These are phyloP conservation scores for Acrodontium crateriforme DNA, from an alignment of 2,329 filamentous ascomycete species.

Conservation along the genomic window DNA sequence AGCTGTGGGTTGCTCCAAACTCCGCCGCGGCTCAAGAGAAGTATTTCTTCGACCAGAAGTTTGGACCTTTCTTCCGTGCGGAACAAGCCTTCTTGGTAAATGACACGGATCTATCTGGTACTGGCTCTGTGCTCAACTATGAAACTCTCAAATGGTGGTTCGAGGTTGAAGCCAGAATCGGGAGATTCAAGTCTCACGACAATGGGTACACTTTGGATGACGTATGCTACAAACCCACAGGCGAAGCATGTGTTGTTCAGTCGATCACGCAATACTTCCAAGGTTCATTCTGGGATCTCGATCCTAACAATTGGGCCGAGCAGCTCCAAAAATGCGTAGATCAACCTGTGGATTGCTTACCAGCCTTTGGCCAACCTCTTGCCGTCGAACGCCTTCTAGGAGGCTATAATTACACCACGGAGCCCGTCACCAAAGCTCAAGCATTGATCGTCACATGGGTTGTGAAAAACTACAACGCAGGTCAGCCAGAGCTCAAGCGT, in stretches of 20 bases:
- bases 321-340: constrained; percentile 60
- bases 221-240: constrained; percentile 87
- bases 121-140: constrained; percentile 70
- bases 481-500: constrained; percentile 51
- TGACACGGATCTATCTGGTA: constrained; percentile 50
- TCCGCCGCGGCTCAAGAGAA: constrained; percentile 88
- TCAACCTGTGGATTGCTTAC: constrained; percentile 60
- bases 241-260: constrained; percentile 80
- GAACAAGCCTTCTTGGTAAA: constrained; percentile 93
- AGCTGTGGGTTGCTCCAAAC: constrained; percentile 90
- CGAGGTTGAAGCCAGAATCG: constrained; percentile 67
- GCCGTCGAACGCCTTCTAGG: constrained; percentile 77
- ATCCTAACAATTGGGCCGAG: constrained; percentile 55
- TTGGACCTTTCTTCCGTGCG: constrained; percentile 89
- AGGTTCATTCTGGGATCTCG: constrained; percentile 42
- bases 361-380: constrained; percentile 78
- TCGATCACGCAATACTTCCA: constrained; percentile 84
- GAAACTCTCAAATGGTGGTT: constrained; percentile 92
- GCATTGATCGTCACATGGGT: constrained; percentile 92
- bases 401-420: constrained; percentile 50
- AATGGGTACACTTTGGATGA: constrained; percentile 61
- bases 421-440: constrained; percentile 51
- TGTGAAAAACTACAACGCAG: constrained; percentile 71
- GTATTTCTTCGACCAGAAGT: constrained; percentile 80
- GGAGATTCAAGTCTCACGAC: constrained; percentile 54